Conservation (phyloP, 2,329 filamentous ascomycete species). For the Cytospora schulzeri region DNA sequence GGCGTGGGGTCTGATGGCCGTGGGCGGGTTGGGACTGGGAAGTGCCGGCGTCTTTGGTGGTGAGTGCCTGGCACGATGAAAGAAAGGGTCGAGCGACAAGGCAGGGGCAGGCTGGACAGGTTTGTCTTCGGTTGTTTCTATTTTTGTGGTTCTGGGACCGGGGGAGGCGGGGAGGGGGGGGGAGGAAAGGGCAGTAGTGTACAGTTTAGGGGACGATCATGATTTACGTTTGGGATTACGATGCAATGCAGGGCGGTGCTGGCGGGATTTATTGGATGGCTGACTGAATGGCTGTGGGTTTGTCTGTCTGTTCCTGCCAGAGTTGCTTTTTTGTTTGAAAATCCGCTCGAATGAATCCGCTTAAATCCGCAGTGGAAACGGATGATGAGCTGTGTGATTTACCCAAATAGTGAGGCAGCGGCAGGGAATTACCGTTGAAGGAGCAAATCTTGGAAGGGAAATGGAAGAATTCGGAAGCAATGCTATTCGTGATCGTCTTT, state of each 20-base stretch:
- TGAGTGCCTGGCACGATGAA: conserved; percentile 47
- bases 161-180: too few relatives aligned
- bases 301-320: too few relatives aligned
- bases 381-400: background rate
- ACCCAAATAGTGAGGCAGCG: background rate
- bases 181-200: too few relatives aligned
- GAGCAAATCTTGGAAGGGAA: background rate
- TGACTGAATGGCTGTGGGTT: too few relatives aligned
- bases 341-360: too few relatives aligned
- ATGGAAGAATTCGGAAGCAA: background rate
- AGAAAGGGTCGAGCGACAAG: too few relatives aligned
- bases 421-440: background rate
- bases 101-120: too few relatives aligned
- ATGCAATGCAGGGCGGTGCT: background rate
- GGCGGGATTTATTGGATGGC: background rate
- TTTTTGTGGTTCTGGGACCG: background rate
- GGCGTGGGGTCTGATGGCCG: conserved; percentile 47
- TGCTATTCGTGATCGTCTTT: background rate
- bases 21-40: conserved; percentile 48
- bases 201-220: background rate
- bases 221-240: background rate
- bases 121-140: background rate
- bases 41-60: conserved; percentile 50
- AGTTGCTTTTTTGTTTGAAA: too few relatives aligned
- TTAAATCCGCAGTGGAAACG: background rate